Evolutionary conservation across 1,139 yeast genomes (phyloP).

Genomic region (Chernovozyma aurita): DNA sequence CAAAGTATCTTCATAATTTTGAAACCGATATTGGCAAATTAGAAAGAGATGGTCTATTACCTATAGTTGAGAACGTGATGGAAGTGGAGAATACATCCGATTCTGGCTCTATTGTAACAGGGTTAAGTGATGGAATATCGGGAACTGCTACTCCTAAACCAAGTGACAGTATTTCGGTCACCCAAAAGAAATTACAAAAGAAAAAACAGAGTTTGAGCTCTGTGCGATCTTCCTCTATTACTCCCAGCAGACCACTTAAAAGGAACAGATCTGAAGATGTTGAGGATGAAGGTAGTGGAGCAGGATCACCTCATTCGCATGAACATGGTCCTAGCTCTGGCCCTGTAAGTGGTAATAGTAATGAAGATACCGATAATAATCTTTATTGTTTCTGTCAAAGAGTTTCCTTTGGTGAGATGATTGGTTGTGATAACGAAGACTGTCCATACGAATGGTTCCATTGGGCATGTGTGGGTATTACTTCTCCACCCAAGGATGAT

Average conservation of each 20-base stretch:
- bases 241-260: slow-evolving; percentile 1
- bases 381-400: slow-evolving; percentile 80
- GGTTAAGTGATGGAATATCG: slow-evolving; percentile 15
- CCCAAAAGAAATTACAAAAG: slow-evolving; percentile 15
- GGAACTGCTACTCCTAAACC: slow-evolving; percentile 32
- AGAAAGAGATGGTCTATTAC: slow-evolving; percentile 76
- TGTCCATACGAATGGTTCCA: slow-evolving; percentile 89
- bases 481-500: slow-evolving; percentile 62
- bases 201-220: slow-evolving; percentile 19
- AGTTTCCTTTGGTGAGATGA: slow-evolving; percentile 87
- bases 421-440: slow-evolving; percentile 82
- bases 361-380: slow-evolving; percentile 60
- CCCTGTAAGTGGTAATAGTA: background rate
- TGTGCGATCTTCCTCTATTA: background rate
- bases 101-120: slow-evolving; percentile 6
- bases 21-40: slow-evolving; percentile 74
- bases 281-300: slow-evolving; percentile 10
- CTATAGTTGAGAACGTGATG: slow-evolving; percentile 40
- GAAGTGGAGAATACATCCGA: slow-evolving; percentile 13
- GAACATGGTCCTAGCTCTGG: slow-evolving; percentile 1
- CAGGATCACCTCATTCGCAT: slow-evolving; percentile 1
- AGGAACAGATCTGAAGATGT: slow-evolving; percentile 12
- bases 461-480: slow-evolving; percentile 78
- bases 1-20: slow-evolving; percentile 68
- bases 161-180: slow-evolving; percentile 18